Evolutionary conservation across 2,329 filamentous ascomycete genomes (phyloP).

Genomic region (Nannizziopsis barbatae): DNA sequence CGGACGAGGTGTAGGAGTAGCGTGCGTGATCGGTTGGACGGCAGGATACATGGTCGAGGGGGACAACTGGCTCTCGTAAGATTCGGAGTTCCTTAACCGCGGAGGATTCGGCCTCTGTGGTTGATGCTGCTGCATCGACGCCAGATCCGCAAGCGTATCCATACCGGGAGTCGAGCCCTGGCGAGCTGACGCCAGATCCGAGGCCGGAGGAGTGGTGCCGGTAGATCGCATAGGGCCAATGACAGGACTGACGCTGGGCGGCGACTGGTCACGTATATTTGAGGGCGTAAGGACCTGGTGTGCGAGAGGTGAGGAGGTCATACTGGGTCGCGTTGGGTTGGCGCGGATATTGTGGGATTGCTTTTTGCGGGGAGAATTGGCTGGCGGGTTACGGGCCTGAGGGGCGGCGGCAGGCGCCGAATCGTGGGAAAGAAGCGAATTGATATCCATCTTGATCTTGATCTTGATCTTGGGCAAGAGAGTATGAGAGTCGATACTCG

Average conservation of each 20-base stretch:
- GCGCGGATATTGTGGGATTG: conserved; percentile 28
- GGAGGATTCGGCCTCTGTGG: conserved; percentile 29
- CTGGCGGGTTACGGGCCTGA: conserved; percentile 18
- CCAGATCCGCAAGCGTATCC: conserved; percentile 40
- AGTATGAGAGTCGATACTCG: background rate
- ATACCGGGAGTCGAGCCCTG: conserved; percentile 38
- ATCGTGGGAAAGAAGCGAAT: conserved; percentile 36
- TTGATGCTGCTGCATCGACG: conserved; percentile 39
- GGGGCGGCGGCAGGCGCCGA: conserved; percentile 32
- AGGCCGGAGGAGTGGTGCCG: conserved; percentile 28
- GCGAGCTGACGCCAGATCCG: conserved; percentile 27
- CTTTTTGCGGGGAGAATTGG: conserved; percentile 5
- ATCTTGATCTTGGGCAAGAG: no score
- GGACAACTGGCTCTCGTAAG: conserved; percentile 35
- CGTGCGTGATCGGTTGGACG: conserved; percentile 20
- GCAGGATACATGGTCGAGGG: conserved; percentile 26
- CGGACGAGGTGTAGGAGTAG: conserved; percentile 32
- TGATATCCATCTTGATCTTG: conserved; percentile 34
- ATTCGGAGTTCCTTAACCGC: conserved; percentile 25
- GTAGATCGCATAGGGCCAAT: conserved; percentile 10
- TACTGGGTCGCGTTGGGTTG: conserved; percentile 27
- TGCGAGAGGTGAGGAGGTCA: conserved; percentile 34
- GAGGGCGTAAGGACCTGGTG: conserved; percentile 30
- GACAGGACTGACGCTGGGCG: conserved; percentile 26
- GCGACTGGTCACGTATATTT: conserved; percentile 30